Percentiles rank a stretch among this genome's conserved stretches.
These are phyloP conservation scores for Yamadazyma buinensis DNA, from an alignment of 1,139 yeast genomes.

Conservation along the genomic window DNA sequence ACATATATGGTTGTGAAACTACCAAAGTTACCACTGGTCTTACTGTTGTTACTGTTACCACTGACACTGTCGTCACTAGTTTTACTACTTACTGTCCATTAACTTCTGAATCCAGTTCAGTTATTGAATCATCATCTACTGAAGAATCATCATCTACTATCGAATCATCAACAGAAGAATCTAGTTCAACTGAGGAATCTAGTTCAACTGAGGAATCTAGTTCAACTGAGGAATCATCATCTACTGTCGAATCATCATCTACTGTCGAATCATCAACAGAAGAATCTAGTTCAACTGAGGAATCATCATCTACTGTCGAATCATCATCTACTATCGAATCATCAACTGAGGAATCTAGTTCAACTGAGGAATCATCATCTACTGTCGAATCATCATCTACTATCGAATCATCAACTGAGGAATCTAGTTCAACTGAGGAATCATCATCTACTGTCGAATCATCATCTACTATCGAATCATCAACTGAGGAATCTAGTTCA, in stretches of 20 bases:
- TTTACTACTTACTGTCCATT: too few relatives aligned
- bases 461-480: too few relatives aligned
- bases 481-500: background rate
- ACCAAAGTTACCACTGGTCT: too few relatives aligned
- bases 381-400: background rate
- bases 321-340: background rate
- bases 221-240: background rate
- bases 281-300: constrained; percentile 1
- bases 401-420: constrained; percentile 7
- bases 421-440: constrained; percentile 5
- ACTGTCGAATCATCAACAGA: constrained; percentile 1
- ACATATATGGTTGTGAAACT: too few relatives aligned
- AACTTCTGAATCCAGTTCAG: background rate
- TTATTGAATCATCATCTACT: background rate
- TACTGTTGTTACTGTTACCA: too few relatives aligned
- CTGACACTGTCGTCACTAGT: too few relatives aligned
- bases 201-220: background rate
- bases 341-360: background rate
- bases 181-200: too few relatives aligned
- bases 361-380: background rate
- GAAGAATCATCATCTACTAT: background rate
- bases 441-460: constrained; percentile 3
- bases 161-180: background rate
- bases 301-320: background rate
- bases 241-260: background rate